These are phyloP conservation scores for Penicillium sp. DNA, from an alignment of 2,329 filamentous ascomycete genomes.

Conservation along the genomic window DNA sequence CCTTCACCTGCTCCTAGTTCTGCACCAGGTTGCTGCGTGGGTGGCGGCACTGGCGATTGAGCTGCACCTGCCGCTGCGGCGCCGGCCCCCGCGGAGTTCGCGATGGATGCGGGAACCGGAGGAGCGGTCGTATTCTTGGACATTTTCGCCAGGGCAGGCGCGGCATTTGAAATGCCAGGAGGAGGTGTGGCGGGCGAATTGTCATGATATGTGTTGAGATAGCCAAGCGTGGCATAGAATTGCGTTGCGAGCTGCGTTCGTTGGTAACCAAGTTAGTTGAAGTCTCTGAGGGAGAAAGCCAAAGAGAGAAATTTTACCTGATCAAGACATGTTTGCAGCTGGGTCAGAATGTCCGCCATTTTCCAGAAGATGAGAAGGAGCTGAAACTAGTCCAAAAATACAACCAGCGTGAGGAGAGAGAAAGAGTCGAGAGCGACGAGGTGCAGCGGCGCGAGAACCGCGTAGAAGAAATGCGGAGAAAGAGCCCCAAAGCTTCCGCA, in stretches of 20 bases:
- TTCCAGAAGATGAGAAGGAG: slow-evolving; percentile 1
- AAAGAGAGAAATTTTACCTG: slow-evolving; percentile 31
- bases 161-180: slow-evolving; percentile 26
- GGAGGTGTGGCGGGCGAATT: slow-evolving; percentile 35
- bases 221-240: slow-evolving; percentile 47
- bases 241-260: slow-evolving; percentile 42
- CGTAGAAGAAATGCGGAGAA: slow-evolving; percentile 17
- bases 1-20: slow-evolving; percentile 11
- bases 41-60: slow-evolving; percentile 19
- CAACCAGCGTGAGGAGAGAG: not conserved
- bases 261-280: slow-evolving; percentile 1
- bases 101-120: slow-evolving; percentile 27
- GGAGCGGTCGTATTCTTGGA: slow-evolving; percentile 36
- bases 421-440: not conserved
- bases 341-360: slow-evolving; percentile 46
- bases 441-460: not conserved
- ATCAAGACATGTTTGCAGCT: slow-evolving; percentile 47
- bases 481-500: slow-evolving; percentile 6
- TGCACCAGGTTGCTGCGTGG: slow-evolving; percentile 17
- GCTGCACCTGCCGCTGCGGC: slow-evolving; percentile 11
- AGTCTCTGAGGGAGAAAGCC: not conserved
- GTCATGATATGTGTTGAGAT: slow-evolving; percentile 44
- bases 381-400: not conserved
- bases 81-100: slow-evolving; percentile 11
- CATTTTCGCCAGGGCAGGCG: slow-evolving; percentile 37